phyloP scores from a whole-genome alignment of 192 early-diverging fungal species.

The Lunasporangiospora selenospora region DNA sequence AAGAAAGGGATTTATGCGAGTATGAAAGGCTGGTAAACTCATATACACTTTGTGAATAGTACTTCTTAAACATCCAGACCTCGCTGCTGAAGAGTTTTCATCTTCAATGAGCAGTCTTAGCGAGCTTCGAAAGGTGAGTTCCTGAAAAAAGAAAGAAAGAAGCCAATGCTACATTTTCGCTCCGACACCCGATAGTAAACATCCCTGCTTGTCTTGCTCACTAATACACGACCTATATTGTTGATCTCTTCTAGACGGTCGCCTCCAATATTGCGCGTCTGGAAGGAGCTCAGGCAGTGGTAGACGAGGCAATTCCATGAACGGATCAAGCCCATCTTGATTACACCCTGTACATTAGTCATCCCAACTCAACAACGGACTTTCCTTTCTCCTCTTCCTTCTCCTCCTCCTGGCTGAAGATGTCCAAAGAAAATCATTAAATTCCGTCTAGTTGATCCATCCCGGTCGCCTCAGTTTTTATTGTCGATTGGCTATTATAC shows the following conservation, averaged over 20 bases:
- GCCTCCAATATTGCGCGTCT: constrained; percentile 43
- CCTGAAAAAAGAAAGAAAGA: constrained; percentile 21
- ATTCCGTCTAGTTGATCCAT: too few species aligned
- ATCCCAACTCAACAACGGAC: too few species aligned
- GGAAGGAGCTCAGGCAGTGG: constrained; percentile 43
- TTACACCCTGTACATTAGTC: too few species aligned
- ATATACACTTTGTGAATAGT: background rate
- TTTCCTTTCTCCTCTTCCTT: too few species aligned
- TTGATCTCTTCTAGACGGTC: constrained; percentile 36
- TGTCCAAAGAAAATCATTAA: too few species aligned
- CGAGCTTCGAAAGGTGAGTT: constrained; percentile 31
- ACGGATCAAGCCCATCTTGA: too few species aligned
- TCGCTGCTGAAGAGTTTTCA: constrained; percentile 29
- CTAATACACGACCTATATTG: too few species aligned
- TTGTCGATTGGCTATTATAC: too few species aligned
- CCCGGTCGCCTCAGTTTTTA: too few species aligned
- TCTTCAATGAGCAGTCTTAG: constrained; percentile 23
- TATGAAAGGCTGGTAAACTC: background rate
- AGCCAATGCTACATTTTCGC: background rate
- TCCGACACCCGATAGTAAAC: background rate
- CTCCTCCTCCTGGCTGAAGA: too few species aligned
- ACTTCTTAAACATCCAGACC: constrained; percentile 7
- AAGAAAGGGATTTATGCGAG: too few species aligned
- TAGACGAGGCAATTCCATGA: constrained; percentile 43
- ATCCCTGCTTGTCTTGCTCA: too few species aligned